Evolutionary conservation across 1,139 yeast genomes (phyloP).

Genomic region (Taphrina deformans): DNA sequence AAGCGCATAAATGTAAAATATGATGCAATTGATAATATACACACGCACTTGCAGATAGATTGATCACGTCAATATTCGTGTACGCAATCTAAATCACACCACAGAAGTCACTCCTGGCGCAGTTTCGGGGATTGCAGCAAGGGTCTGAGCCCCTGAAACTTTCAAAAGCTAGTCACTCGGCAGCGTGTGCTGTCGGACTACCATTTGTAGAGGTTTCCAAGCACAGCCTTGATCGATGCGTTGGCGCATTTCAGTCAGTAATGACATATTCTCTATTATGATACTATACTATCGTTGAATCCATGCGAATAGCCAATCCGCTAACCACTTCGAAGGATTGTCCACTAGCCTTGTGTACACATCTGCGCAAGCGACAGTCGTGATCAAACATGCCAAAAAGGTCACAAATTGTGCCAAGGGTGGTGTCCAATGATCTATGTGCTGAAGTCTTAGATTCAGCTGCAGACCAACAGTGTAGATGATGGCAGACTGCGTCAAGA

Average conservation of each 20-base stretch:
- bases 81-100: too few species aligned
- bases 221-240: too few species aligned
- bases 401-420: constrained; percentile 29
- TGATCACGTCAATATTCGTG: background rate
- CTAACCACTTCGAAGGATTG: constrained; percentile 29
- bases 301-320: constrained; percentile 27
- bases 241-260: too few species aligned
- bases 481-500: constrained; percentile 22
- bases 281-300: constrained; percentile 1
- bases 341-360: constrained; percentile 25
- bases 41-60: background rate
- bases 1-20: too few species aligned
- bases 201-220: too few species aligned
- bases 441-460: constrained; percentile 19
- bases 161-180: too few species aligned
- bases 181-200: too few species aligned
- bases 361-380: constrained; percentile 16
- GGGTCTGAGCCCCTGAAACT: too few species aligned
- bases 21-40: background rate
- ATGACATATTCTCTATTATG: too few species aligned
- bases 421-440: constrained; percentile 16
- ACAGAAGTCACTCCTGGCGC: too few species aligned
- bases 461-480: constrained; percentile 31
- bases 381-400: constrained; percentile 9
- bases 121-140: too few species aligned